Evolutionary conservation across 2,329 filamentous ascomycete genomes (phyloP), one percentile per base, ranked within the genome.

Genomic region (Cladosporium sp.): DNA sequence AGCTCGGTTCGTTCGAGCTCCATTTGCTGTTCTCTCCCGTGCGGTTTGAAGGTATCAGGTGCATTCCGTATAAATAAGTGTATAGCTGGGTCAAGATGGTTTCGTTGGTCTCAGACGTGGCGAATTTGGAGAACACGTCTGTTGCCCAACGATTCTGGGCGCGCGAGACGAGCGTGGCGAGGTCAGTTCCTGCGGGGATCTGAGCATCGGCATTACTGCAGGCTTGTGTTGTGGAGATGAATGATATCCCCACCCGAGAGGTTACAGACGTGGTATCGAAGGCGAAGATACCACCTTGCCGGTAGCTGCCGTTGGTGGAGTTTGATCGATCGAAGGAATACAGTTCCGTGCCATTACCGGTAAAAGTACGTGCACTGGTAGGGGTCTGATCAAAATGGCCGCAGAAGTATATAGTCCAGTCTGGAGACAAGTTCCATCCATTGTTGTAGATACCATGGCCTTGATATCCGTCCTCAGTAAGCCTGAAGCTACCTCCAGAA

Each of bases 11-110:
- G 0, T 62, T 58, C 1, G 80, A 83, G 1, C 69, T 63, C 84
- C 85, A 88, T 0, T 75, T 66, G 0, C 84, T 84, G 53, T 88
- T 89, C 62, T 88, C 85, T 0, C 83, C 84, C 0, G 84, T 87
- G 54, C 83, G 80, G 61, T 88, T 86, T 1, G 83, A 84, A 0
- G 85, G 84, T 30, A 87, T 77, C 9, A 88, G 65, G 52, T 82
- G 79, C 79, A 85, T 85, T 57, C 85, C 84, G 60, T 88, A 88
- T 29, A 89, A 63, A 0, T 82, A 83, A 0, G 80, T 80, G 67
- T 89, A 89, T 2, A 89, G 70, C 22, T 86, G 70, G 43, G 76
- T 70, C 7, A 86, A 69, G 41, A 80, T 83, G 0, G 73, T 63
- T 4, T 56, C 40, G 29, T 64, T 58, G 3, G 51, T 56, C 30